A percentile compares a stretch with the other conserved stretches of the same genome.
These are phyloP conservation scores for Fragilariopsis cylindrus DNA, from an alignment of 108 stramenopile species.

Conservation along the genomic window DNA sequence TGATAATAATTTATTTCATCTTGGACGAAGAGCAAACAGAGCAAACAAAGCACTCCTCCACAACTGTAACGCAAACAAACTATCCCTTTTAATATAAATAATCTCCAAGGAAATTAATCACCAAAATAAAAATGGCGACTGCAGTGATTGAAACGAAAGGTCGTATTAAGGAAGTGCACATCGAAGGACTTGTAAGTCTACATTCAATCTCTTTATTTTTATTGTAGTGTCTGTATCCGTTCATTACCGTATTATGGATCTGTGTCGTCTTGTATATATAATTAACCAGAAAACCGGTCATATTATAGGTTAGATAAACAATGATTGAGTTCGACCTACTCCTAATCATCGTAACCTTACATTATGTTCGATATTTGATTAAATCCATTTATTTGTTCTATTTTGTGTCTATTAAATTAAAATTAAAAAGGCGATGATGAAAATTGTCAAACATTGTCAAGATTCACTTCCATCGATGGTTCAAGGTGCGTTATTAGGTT, in stretches of 20 bases:
- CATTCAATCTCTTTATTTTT: neutral
- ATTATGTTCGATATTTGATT: too few relatives aligned
- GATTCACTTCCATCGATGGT: conserved; percentile 93
- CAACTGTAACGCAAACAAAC: neutral
- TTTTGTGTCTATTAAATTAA: neutral
- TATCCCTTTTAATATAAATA: neutral
- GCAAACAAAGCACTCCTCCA: neutral
- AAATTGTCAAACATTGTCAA: conserved; percentile 98
- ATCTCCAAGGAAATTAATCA: too few relatives aligned
- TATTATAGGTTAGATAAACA: too few relatives aligned
- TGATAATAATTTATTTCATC: neutral
- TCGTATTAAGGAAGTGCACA: conserved; percentile 70
- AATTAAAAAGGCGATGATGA: conserved; percentile 79
- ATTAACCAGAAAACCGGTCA: too few relatives aligned
- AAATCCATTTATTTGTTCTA: neutral
- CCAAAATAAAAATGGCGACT: conserved; percentile 20
- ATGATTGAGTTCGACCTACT: too few relatives aligned
- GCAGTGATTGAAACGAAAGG: conserved; percentile 71
- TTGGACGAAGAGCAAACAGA: neutral
- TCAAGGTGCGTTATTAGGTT: conserved; percentile 94
- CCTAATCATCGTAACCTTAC: too few relatives aligned
- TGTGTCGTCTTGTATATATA: neutral
- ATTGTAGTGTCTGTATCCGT: neutral
- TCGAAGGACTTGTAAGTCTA: conserved; percentile 75
- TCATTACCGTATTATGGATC: neutral